phyloP scores from a whole-genome alignment of 2,329 filamentous ascomycete species.

The Penicillium polonicum region DNA sequence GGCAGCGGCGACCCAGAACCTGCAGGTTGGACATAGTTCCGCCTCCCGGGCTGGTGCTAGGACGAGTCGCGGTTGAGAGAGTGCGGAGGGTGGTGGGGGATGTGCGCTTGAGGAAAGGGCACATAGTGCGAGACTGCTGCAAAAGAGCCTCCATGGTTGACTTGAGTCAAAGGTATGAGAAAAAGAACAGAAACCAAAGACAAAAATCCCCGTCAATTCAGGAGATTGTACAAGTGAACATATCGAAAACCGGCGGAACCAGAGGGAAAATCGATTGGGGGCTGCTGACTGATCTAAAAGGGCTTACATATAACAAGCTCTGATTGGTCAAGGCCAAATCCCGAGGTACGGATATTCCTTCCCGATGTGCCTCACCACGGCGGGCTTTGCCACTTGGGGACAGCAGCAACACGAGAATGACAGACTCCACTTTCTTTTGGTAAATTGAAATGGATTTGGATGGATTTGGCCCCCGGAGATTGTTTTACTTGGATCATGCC shows the following conservation, averaged over 20 bases:
- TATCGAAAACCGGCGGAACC: not conserved
- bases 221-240: not conserved
- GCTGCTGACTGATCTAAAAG: not conserved
- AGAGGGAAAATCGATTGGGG: slow-evolving; percentile 4
- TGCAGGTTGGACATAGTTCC: slow-evolving; percentile 97
- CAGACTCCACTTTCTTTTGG: not conserved
- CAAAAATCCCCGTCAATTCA: not conserved
- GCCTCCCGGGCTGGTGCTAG: slow-evolving; percentile 69
- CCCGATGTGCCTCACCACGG: slow-evolving; percentile 2
- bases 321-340: not conserved
- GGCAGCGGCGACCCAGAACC: slow-evolving; percentile 89
- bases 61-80: slow-evolving; percentile 67
- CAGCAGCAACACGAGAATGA: too few species aligned
- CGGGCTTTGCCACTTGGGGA: not conserved
- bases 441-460: not conserved
- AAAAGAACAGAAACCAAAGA: not conserved
- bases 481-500: not conserved
- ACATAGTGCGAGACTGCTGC: slow-evolving; percentile 93
- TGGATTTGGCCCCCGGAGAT: not conserved
- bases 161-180: slow-evolving; percentile 6
- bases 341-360: slow-evolving; percentile 1
- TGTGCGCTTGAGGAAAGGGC: slow-evolving; percentile 94
- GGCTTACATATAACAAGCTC: not conserved
- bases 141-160: slow-evolving; percentile 82
- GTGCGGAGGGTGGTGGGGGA: slow-evolving; percentile 88